A percentile compares a stretch with the other conserved stretches of the same genome.
Evolutionary conservation across 345 rosid species (phyloP).

Genomic region (Stellera chamaejasme): DNA sequence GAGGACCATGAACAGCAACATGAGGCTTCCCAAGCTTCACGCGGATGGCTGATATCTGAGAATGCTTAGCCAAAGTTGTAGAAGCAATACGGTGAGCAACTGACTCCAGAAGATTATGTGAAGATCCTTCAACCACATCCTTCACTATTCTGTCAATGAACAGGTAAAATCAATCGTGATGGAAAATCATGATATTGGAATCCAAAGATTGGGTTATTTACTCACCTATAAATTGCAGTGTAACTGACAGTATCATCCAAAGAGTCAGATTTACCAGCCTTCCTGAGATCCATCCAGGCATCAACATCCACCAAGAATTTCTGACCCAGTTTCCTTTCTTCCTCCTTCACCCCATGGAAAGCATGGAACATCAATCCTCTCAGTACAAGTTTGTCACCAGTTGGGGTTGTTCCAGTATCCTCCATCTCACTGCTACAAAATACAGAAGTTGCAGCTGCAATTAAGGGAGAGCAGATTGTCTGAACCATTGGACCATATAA

Average conservation of each 20-base stretch:
- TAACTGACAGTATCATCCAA: slow-evolving; percentile 69
- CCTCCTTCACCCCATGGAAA: slow-evolving; percentile 73
- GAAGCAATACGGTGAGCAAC: slow-evolving; percentile 67
- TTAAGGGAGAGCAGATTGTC: too few relatives aligned
- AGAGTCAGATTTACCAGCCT: slow-evolving; percentile 62
- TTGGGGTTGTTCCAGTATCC: slow-evolving; percentile 14
- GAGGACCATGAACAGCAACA: slow-evolving; percentile 61
- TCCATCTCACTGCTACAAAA: slow-evolving; percentile 1
- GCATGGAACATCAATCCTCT: slow-evolving; percentile 84
- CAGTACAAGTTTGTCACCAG: slow-evolving; percentile 65
- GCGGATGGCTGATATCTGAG: slow-evolving; percentile 47
- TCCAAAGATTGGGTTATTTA: not conserved
- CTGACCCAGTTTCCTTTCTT: slow-evolving; percentile 70
- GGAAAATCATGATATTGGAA: not conserved
- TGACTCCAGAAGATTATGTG: slow-evolving; percentile 65
- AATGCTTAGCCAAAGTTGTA: slow-evolving; percentile 33
- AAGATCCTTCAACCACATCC: slow-evolving; percentile 54
- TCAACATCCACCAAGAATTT: slow-evolving; percentile 83
- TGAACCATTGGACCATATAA: too few relatives aligned
- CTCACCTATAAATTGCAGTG: slow-evolving; percentile 75
- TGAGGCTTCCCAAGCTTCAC: slow-evolving; percentile 82
- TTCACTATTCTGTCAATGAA: slow-evolving; percentile 48
- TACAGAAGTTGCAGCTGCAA: too few relatives aligned
- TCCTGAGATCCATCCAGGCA: slow-evolving; percentile 81
- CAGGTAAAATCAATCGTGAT: not conserved